phyloP scores from a whole-genome alignment of 2,329 filamentous ascomycete genomes.

The Cercospora sp. region DNA sequence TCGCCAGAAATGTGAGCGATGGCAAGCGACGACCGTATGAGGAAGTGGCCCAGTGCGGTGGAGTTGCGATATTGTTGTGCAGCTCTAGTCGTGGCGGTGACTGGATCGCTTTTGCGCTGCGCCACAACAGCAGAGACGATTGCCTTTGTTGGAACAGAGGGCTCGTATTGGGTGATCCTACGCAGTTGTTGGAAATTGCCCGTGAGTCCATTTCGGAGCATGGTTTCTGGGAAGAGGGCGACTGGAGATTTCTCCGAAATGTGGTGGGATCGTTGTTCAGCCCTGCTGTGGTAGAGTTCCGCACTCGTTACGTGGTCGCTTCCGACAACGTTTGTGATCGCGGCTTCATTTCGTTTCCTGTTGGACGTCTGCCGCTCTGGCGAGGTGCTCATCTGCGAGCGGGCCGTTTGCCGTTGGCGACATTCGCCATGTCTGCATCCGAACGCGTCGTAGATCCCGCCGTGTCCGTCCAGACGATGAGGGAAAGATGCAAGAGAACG shows the following conservation, averaged over 20 bases:
- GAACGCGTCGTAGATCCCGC: not conserved
- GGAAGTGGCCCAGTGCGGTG: not conserved
- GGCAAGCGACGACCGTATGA: not conserved
- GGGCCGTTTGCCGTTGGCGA: not conserved
- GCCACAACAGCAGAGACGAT: not conserved
- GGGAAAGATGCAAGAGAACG: not conserved
- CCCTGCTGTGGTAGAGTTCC: not conserved
- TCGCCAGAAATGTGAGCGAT: not conserved
- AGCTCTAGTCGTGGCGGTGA: not conserved
- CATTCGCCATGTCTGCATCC: not conserved
- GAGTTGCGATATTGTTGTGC: not conserved
- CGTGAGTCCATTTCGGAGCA: not conserved
- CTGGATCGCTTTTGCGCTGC: not conserved
- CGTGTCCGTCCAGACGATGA: not conserved
- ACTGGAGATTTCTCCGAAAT: conserved; percentile 1
- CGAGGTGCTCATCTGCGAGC: not conserved
- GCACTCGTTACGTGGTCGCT: not conserved
- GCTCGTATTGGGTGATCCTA: not conserved
- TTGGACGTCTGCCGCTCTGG: not conserved
- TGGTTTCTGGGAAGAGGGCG: not conserved
- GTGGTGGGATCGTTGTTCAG: not conserved
- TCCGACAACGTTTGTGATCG: conserved; percentile 3
- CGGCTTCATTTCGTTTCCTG: not conserved
- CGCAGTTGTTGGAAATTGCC: not conserved
- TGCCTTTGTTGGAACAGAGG: not conserved